Conservation (phyloP, 257 asterid genomes). For the Galeopsis tetrahit region DNA sequence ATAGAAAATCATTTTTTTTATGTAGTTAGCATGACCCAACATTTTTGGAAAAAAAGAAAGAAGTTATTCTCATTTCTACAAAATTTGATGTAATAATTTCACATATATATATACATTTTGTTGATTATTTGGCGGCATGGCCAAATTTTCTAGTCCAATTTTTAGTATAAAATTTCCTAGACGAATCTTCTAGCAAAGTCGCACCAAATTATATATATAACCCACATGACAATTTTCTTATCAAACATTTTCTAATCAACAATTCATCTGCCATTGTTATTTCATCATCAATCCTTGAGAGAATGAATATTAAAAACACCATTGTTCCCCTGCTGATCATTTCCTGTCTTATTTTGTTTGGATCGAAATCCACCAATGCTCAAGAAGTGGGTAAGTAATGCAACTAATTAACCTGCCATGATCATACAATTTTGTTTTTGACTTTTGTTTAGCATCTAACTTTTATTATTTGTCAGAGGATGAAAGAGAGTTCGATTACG, state of each 20-base stretch:
- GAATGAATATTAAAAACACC: constrained; percentile 33
- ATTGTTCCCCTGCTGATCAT: constrained; percentile 32
- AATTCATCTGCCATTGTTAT: constrained; percentile 16
- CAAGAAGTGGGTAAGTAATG: constrained; percentile 54
- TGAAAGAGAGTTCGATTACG: constrained; percentile 63
- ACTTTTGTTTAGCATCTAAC: neutral
- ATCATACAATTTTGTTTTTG: neutral
- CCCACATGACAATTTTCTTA: neutral
- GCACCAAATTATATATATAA: constrained; percentile 1
- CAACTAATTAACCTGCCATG: neutral
- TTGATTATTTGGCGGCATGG: constrained; percentile 9
- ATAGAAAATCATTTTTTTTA: no score
- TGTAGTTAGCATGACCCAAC: no score
- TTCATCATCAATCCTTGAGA: neutral
- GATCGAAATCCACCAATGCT: constrained; percentile 41
- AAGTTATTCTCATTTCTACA: no score
- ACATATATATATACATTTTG: neutral
- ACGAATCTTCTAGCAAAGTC: constrained; percentile 20
- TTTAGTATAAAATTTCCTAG: neutral
- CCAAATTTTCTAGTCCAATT: neutral
- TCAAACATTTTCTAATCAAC: neutral
- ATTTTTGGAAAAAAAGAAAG: no score
- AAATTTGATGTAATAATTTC: no score
- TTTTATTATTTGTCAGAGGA: constrained; percentile 39
- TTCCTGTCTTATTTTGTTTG: constrained; percentile 36